Percentiles rank a stretch among this genome's conserved stretches.
Evolutionary conservation across 208 protist species (phyloP).

Genomic region (Naegleria fowleri): DNA sequence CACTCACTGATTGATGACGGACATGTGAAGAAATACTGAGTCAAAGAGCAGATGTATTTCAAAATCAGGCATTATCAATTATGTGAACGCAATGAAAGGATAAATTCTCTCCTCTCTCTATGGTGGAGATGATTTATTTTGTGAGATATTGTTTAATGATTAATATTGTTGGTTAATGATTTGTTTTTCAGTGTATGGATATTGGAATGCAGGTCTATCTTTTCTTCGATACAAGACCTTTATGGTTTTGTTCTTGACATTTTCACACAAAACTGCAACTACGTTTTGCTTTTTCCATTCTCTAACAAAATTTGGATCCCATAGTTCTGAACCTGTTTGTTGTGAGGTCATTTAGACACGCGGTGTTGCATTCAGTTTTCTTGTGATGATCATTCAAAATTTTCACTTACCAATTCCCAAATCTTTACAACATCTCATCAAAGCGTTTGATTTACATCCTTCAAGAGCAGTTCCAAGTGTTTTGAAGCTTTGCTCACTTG

Average conservation of each 20-base stretch:
- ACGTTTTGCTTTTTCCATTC: constrained; percentile 41
- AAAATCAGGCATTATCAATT: too few relatives aligned
- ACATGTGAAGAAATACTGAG: too few relatives aligned
- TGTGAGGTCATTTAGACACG: neutral
- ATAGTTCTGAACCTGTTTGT: constrained; percentile 35
- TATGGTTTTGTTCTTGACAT: neutral
- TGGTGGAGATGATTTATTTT: too few relatives aligned
- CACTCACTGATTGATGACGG: too few relatives aligned
- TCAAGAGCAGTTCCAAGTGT: constrained; percentile 27
- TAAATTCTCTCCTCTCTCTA: too few relatives aligned
- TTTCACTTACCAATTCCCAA: constrained; percentile 22
- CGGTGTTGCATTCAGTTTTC: neutral
- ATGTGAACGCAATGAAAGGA: too few relatives aligned
- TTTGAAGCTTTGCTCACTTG: too few relatives aligned
- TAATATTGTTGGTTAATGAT: neutral
- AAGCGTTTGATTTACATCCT: constrained; percentile 47
- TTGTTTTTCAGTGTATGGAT: neutral
- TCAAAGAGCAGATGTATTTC: too few relatives aligned
- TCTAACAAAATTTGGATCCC: constrained; percentile 45
- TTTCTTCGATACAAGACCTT: neutral
- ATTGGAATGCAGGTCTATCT: constrained; percentile 7
- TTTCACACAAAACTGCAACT: constrained; percentile 21
- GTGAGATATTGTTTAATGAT: too few relatives aligned
- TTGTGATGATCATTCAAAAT: neutral
- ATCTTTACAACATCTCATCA: constrained; percentile 53